A percentile compares a stretch with the other conserved stretches of the same genome.
These are phyloP conservation scores for Hygrophoropsis aurantiaca DNA, from an alignment of 768 basidiomycete species.

Conservation along the genomic window DNA sequence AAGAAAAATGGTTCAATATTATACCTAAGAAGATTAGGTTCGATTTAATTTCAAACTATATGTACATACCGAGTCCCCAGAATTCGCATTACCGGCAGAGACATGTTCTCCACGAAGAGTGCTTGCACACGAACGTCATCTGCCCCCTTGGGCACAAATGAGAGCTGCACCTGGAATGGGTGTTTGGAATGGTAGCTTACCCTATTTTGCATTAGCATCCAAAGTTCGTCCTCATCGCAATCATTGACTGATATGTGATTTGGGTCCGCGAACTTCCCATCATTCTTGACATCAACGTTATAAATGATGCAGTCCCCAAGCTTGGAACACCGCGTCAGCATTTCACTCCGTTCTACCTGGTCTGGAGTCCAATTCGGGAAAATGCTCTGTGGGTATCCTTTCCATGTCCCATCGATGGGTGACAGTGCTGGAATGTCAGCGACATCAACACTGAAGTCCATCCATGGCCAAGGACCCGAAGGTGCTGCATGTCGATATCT, in stretches of 20 bases:
- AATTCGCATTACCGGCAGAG: conserved; percentile 29
- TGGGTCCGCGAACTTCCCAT: neutral
- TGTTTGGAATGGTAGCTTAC: too few species aligned
- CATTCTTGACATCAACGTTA: neutral
- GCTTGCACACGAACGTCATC: conserved; percentile 17
- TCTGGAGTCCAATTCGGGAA: conserved; percentile 48
- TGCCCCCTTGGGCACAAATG: conserved; percentile 8
- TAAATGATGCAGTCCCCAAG: conserved; percentile 2
- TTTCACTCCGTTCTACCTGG: conserved; percentile 30
- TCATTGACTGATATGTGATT: neutral
- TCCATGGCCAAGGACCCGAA: conserved; percentile 37
- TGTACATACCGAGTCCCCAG: conserved; percentile 26
- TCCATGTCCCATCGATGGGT: conserved; percentile 15
- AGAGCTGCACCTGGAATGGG: neutral
- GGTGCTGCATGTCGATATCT: conserved; percentile 39
- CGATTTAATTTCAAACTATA: neutral
- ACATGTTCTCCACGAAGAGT: conserved; percentile 27
- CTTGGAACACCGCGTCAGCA: conserved; percentile 12
- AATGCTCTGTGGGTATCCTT: conserved; percentile 41
- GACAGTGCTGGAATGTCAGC: too few species aligned
- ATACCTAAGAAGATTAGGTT: conserved; percentile 16
- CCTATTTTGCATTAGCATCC: conserved; percentile 23
- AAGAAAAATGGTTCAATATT: conserved; percentile 35
- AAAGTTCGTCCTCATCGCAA: conserved; percentile 24
- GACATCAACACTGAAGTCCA: conserved; percentile 1